phyloP scores from a whole-genome alignment of 2,329 filamentous ascomycete species.

The Neurospora sp. region DNA sequence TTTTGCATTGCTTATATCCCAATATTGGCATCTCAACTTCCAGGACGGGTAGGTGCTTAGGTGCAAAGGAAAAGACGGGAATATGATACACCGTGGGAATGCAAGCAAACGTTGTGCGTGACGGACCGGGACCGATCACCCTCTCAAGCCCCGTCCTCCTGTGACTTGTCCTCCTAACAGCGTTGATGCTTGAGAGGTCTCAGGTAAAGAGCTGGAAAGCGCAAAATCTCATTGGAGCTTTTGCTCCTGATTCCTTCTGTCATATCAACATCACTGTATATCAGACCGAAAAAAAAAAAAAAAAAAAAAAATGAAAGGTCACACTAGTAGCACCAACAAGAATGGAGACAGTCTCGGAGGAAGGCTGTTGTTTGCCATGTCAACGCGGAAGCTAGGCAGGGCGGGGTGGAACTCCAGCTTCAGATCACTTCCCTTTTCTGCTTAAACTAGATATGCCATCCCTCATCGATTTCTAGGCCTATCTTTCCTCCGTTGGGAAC shows the following conservation, averaged over 20 bases:
- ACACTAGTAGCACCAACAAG: not conserved
- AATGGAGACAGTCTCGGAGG: not conserved
- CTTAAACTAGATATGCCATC: not conserved
- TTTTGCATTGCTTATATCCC: not conserved
- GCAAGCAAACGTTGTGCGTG: not conserved
- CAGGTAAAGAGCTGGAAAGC: not conserved
- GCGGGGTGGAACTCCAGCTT: not conserved
- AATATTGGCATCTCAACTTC: conserved; percentile 3
- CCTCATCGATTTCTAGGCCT: not conserved
- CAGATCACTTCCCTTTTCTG: not conserved
- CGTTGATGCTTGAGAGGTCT: not conserved
- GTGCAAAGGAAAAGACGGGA: not conserved
- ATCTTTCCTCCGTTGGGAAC: not conserved
- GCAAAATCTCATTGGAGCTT: not conserved
- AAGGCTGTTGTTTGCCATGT: not conserved
- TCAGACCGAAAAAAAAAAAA: not conserved
- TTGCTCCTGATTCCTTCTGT: not conserved
- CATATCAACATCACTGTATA: not conserved
- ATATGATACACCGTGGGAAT: not conserved
- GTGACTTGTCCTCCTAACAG: not conserved
- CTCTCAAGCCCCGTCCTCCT: too few relatives aligned
- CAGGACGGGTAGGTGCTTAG: conserved; percentile 13
- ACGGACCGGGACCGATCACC: not conserved
- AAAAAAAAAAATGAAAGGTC: not conserved
- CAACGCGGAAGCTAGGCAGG: not conserved